Base-by-base conservation (phyloP, 2,329 filamentous ascomycete species). In the Nigrograna mackinnonii region DNA sequence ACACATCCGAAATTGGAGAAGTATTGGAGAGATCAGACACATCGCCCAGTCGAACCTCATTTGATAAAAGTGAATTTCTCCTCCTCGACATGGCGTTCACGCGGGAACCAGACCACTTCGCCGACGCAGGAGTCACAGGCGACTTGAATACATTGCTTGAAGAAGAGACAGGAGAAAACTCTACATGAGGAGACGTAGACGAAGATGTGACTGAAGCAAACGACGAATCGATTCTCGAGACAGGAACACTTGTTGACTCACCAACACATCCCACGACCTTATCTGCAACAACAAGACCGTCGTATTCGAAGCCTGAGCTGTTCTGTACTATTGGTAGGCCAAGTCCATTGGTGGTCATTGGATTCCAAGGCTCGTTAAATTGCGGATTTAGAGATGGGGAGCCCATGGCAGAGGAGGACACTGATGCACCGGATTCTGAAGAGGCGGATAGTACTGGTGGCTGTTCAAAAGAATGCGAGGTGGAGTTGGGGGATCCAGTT, bases 251-350 rank as follows among this genome's bases (percentile, higher is more conserved):
- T 44, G 47, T 51, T 46, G 63, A 76, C 74, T 76, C 69, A 77
- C 74, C 74, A 58, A 78, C 72, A 65, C 70, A 77, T 36, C 67
- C 69, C 30, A 60, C 47, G 20, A 51, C 52, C 63, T 76, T 75
- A 45, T 74, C 68, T 34, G 62, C 65, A 30, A 72, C 70, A 33
- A 75, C 64, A 44, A 79, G 75, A 22, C 55, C 62, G 4, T 79
- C 74, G 44, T 74, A 74, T 38, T 80, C 71, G 60, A 82, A 82
- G 36, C 78, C 69, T 57, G 87, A 80, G 30, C 77, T 71, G 59
- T 76, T 73, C 46, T 79, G 73, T 54, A 87, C 80, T 48, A 89
- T 86, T 52, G 79, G 81, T 41, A 86, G 73, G 37, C 78, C 80
- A 24, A 87, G 70, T 39, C 78, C 78, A 38, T 79, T 55, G 43